These are phyloP conservation scores for Kondoa malvinella DNA, from an alignment of 768 basidiomycete genomes.

Conservation along the genomic window DNA sequence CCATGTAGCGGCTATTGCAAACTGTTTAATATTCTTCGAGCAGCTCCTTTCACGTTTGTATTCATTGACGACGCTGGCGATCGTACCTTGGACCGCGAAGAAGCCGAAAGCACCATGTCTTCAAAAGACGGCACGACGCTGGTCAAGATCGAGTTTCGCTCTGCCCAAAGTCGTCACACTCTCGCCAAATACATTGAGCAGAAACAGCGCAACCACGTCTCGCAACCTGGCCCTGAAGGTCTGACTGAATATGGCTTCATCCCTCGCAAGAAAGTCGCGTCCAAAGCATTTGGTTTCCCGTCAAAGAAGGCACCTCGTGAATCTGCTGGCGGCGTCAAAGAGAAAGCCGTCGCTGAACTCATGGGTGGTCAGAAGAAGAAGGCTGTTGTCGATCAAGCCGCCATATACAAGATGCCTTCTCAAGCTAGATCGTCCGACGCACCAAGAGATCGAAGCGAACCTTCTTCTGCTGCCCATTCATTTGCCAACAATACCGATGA, in stretches of 20 bases:
- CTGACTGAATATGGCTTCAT: background rate
- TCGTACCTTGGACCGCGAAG: background rate
- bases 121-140: background rate
- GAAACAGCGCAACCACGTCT: background rate
- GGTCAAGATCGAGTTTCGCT: conserved; percentile 1
- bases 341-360: background rate
- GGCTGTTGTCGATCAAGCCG: background rate
- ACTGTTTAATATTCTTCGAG: background rate
- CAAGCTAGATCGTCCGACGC: background rate
- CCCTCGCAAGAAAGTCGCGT: background rate
- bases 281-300: background rate
- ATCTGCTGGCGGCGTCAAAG: background rate
- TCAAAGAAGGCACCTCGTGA: background rate
- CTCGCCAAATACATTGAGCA: background rate
- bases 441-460: too few relatives aligned
- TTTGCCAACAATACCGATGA: background rate
- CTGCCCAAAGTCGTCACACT: background rate
- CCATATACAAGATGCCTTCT: background rate
- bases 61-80: conserved; percentile 1
- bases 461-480: background rate
- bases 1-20: background rate
- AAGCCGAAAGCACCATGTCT: background rate
- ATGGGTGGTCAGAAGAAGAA: background rate
- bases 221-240: conserved; percentile 1
- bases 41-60: background rate